phyloP scores from a whole-genome alignment of 2,329 filamentous ascomycete species.

The Cladobotryum mycophilum region DNA sequence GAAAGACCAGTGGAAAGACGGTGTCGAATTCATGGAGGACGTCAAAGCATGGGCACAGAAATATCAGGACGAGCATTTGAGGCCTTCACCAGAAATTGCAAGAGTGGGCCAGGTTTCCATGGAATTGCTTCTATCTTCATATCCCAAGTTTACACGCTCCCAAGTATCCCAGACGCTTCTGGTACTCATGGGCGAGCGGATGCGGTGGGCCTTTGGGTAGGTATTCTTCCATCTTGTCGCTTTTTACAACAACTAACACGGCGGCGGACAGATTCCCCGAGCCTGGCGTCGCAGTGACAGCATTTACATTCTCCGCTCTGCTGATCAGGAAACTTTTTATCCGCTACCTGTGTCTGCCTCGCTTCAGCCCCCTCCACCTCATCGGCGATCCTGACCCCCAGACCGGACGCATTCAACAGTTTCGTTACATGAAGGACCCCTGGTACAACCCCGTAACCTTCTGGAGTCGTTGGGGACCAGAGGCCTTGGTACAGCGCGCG shows the following conservation, averaged over 20 bases:
- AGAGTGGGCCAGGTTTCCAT: constrained; percentile 53
- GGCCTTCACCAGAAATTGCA: constrained; percentile 43
- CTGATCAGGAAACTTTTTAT: constrained; percentile 47
- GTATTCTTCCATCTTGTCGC: constrained; percentile 14
- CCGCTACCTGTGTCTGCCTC: constrained; percentile 55
- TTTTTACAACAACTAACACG: not conserved
- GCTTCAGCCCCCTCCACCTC: constrained; percentile 35
- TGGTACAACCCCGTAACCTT: constrained; percentile 57
- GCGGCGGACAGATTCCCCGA: constrained; percentile 33
- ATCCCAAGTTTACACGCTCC: constrained; percentile 40
- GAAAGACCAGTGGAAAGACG: constrained; percentile 38
- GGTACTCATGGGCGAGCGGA: constrained; percentile 56
- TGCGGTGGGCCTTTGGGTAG: constrained; percentile 60
- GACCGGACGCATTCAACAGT: constrained; percentile 45
- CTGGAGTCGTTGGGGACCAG: constrained; percentile 57
- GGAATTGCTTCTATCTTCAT: constrained; percentile 51
- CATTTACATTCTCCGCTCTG: constrained; percentile 42
- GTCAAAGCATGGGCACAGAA: constrained; percentile 40
- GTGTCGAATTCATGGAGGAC: constrained; percentile 46
- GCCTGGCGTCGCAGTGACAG: constrained; percentile 30
- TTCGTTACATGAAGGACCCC: constrained; percentile 54
- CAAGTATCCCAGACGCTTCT: constrained; percentile 46
- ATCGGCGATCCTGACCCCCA: constrained; percentile 44
- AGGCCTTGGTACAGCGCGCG: constrained; percentile 41
- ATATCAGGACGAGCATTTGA: constrained; percentile 57